Evolutionary conservation across 2,329 filamentous ascomycete species (phyloP), one percentile per base, ranked within the genome.

Genomic region (Colletotrichum gigasporum): DNA sequence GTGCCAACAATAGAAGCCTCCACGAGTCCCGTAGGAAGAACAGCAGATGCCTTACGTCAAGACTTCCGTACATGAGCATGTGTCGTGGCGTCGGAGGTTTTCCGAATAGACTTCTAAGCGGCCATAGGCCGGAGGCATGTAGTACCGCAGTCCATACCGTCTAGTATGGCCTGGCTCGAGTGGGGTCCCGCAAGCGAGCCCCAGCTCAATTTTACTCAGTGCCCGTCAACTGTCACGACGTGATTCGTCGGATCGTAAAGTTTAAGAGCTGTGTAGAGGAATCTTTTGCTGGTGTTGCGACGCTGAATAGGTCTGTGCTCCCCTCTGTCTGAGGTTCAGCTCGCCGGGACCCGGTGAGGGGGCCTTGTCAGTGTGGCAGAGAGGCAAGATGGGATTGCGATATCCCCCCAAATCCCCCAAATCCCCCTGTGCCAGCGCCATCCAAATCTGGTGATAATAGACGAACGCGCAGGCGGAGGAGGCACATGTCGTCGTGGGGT

Each of bases 1-100:
- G 28, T 61, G 42, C 61, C 61, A 64, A 64, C 60, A 64, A 64
- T 64, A 64, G 62, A 61, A 61, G 34, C 44, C 48, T 50, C 34
- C 48, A 54, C 35, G 22, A 55, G 35, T 44, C 32, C 47, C 35
- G 5, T 5, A 35, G 35, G 41, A 30, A 28, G 56, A n/a, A 20
- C 39, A 24, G 10, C 4, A 9, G 16, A 14, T 42, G 35, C 42
- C 57, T 61, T 55, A 37, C 42, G 42, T 54, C 48, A 62, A 54
- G 50, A 50, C n/a, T 59, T 26, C 28, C 42, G 37, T 42, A 10
- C 30, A 32, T 14, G 47, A 56, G 32, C 39, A 20, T 12, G 18
- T 20, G 28, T 47, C n/a, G 34, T 58, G n/a, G n/a, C 35, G 22
- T 59, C 45, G 41, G 41, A 50, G n/a, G 34, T 41, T 48, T 48